Evolutionary conservation across 2,329 filamentous ascomycete species (phyloP), one percentile per base, ranked within the genome.

Genomic region (Chalara sp.): DNA sequence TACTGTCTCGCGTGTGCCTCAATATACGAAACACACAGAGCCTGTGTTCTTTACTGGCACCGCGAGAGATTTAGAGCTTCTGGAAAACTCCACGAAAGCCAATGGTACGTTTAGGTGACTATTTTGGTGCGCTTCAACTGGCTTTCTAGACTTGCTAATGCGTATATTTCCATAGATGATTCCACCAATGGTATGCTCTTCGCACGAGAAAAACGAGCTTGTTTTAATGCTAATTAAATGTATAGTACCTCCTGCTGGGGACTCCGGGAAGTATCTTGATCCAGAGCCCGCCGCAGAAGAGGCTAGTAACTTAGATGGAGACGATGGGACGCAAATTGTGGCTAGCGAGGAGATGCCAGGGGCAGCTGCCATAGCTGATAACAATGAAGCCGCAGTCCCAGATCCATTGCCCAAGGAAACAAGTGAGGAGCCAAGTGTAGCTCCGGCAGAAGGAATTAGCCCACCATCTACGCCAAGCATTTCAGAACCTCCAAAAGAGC

Each of bases 11-110:
- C 29, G 42, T 5, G 30, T 33, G 21, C 28, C 28, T 8, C 49
- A 56, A 46, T 44, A 43, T 12, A 42, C 51, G 4, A 47, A 47
- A 48, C 52, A 55, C 41, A 46, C 52, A 32, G 42, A 47, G n/a
- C 59, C 59, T 21, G 46, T 56, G 30, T 57, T 50, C 13, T 63
- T 61, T 50, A 59, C 50, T 28, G 54, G 55, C 28, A 57, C 54
- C 11, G 44, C 50, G 32, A 51, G 47, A 39, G 57, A 58, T 53
- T 42, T 58, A 44, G 46, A 56, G 21, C 45, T 59, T 30, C 53
- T 59, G 7, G 56, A 58, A 42, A 54, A 52, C 41, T 59, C 53
- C 49, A 55, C 53, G 44, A 48, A 47, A 39, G 35, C 8, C 35
- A 37, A 37, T 37, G 35, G 35, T 37, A 37, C 35, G 35, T 37